Base-by-base conservation (phyloP, 495 filamentous ascomycete species). In the Hypoxylon crocopeplum region DNA sequence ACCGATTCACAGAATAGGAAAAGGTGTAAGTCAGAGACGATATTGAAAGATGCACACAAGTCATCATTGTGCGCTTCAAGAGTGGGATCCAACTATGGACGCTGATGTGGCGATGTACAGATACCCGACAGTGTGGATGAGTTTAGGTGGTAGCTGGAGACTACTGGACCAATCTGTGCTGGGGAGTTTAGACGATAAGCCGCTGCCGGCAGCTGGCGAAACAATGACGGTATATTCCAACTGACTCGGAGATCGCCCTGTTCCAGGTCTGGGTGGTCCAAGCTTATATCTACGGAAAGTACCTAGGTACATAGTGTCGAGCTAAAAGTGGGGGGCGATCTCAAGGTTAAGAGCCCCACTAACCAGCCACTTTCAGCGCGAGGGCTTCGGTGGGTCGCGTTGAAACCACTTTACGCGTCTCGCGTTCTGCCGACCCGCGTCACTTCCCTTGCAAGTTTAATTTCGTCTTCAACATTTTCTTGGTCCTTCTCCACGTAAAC, bases 231-330 rank as follows among this genome's bases (percentile, higher is more conserved):
- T 21, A 24, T 37, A 52, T 52, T 44, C 47, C 48, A 51, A 39
- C 39, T 24, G 36, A n/a, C 25, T 50, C 75, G 75, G 75, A 77
- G 75, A 67, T 77, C 75, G 73, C 71, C 75, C 42, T 58, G 30
- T 73, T 75, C 75, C 75, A 72, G 54, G 21, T 6, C n/a, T 20
- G 27, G 24, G n/a, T 45, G 45, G 17, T 2, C 17, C 6, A 30
- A 41, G 32, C 36, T 13, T 34, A 11, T 13, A 6, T 7, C 34
- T 38, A 45, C 5, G 7, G 30, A 2, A 25, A 2, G 45, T 30
- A 39, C 40, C 32, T 56, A 30, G 15, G 33, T 34, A 34, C 20
- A 25, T 46, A 32, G n/a, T n/a, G n/a, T n/a, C n/a, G n/a, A n/a
- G n/a, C n/a, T n/a, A n/a, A n/a, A n/a, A n/a, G n/a, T n/a, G n/a